Conservation (phyloP, 768 basidiomycete genomes). For the Boletus sensibilis region DNA sequence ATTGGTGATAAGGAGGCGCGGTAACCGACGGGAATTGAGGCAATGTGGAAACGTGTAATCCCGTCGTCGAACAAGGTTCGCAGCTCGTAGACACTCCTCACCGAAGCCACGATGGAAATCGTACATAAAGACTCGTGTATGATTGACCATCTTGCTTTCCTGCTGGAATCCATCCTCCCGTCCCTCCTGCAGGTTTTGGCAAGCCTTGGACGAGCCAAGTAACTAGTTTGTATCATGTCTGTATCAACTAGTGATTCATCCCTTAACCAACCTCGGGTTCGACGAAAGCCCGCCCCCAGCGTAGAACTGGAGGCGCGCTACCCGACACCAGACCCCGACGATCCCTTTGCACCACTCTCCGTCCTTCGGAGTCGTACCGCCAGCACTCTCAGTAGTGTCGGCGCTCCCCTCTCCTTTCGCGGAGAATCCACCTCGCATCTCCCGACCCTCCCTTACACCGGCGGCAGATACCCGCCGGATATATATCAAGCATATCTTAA, state of each 20-base stretch:
- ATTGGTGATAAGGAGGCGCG: slow-evolving; percentile 27
- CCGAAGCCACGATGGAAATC: slow-evolving; percentile 36
- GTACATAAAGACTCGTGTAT: slow-evolving; percentile 29
- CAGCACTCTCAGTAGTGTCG: slow-evolving; percentile 35
- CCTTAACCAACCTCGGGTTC: slow-evolving; percentile 26
- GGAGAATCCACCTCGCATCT: slow-evolving; percentile 33
- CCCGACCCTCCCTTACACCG: slow-evolving; percentile 31
- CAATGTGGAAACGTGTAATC: slow-evolving; percentile 30
- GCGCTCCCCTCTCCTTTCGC: slow-evolving; percentile 30
- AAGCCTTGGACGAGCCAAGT: slow-evolving; percentile 11
- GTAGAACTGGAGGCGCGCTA: slow-evolving; percentile 54
- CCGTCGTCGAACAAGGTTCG: slow-evolving; percentile 16
- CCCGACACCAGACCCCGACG: slow-evolving; percentile 63
- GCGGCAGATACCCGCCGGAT: slow-evolving; percentile 34
- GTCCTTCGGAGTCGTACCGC: slow-evolving; percentile 61
- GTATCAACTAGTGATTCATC: slow-evolving; percentile 27
- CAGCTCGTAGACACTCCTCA: slow-evolving; percentile 27
- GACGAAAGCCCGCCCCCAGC: slow-evolving; percentile 57
- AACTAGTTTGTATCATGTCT: slow-evolving; percentile 33
- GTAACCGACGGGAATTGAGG: slow-evolving; percentile 34
- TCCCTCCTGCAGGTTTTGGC: slow-evolving; percentile 15
- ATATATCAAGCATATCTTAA: slow-evolving; percentile 29
- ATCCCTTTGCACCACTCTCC: slow-evolving; percentile 70
- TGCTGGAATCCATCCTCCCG: slow-evolving; percentile 15
- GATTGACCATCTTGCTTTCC: slow-evolving; percentile 12